phyloP scores from a whole-genome alignment of 495 filamentous ascomycete species.

The Durotheca rogersii region DNA sequence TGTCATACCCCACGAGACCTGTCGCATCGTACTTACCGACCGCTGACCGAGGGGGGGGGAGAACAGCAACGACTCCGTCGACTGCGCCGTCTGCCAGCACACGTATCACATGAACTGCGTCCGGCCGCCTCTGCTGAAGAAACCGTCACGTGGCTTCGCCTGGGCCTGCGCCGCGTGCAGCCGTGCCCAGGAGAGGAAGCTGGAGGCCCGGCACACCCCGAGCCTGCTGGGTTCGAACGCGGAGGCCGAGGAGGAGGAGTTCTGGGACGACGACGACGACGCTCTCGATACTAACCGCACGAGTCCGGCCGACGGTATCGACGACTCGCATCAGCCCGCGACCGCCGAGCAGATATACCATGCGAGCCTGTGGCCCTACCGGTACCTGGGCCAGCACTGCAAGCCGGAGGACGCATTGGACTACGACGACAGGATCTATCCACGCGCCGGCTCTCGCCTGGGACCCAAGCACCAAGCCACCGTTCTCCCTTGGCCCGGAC shows the following conservation, averaged over 20 bases:
- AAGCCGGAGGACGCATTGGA: constrained; percentile 94
- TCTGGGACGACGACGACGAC: constrained; percentile 76
- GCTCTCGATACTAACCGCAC: constrained; percentile 59
- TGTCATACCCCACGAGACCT: too few relatives aligned
- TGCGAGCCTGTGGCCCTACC: constrained; percentile 91
- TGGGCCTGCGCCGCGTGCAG: constrained; percentile 98
- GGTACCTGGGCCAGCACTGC: constrained; percentile 95
- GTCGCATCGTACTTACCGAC: too few relatives aligned
- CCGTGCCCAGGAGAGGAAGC: constrained; percentile 85
- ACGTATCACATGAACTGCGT: constrained; percentile 99
- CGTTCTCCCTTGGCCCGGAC: constrained; percentile 79
- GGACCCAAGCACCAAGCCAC: constrained; percentile 91
- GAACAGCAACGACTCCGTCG: constrained; percentile 83
- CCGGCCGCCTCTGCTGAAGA: constrained; percentile 86
- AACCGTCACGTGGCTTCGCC: constrained; percentile 95
- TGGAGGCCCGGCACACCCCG: constrained; percentile 88
- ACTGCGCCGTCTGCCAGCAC: constrained; percentile 90
- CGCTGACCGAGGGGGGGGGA: too few relatives aligned
- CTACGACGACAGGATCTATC: constrained; percentile 97
- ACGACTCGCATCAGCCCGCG: constrained; percentile 62
- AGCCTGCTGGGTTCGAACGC: constrained; percentile 50
- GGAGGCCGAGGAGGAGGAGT: constrained; percentile 79
- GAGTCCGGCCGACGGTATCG: constrained; percentile 57
- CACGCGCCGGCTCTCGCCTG: constrained; percentile 87
- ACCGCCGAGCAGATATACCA: constrained; percentile 90